A percentile compares a stretch with the other conserved stretches of the same genome.
Evolutionary conservation across 2,329 filamentous ascomycete genomes (phyloP).

Genomic region (Stemphylium vesicarium): DNA sequence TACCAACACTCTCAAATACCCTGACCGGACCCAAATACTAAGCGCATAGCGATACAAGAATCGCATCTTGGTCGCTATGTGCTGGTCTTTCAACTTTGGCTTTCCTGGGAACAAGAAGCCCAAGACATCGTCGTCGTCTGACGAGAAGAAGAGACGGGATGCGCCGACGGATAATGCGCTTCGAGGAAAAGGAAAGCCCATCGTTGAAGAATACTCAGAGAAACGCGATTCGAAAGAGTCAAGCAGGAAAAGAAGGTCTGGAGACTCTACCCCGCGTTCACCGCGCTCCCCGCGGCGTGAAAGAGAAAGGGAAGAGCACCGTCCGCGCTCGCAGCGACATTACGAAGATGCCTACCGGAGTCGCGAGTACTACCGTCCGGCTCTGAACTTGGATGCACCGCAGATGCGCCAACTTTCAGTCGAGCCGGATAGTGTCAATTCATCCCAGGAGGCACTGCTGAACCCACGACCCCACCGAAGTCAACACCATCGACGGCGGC

Average conservation of each 20-base stretch:
- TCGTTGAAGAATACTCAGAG: constrained; percentile 36
- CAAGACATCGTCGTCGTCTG: constrained; percentile 33
- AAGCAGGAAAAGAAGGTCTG: constrained; percentile 33
- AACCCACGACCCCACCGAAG: constrained; percentile 47
- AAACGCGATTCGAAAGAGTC: constrained; percentile 41
- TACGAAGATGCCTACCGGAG: constrained; percentile 23
- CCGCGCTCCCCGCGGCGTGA: constrained; percentile 33
- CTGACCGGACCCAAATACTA: constrained; percentile 20
- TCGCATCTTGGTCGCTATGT: constrained; percentile 42
- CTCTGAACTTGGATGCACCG: constrained; percentile 36
- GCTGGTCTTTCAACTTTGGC: constrained; percentile 46
- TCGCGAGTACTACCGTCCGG: constrained; percentile 28
- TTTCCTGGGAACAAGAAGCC: constrained; percentile 40
- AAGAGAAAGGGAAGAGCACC: constrained; percentile 29
- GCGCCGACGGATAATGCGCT: constrained; percentile 29
- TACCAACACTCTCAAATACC: constrained; percentile 15
- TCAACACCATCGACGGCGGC: constrained; percentile 39
- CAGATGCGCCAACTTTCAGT: constrained; percentile 39
- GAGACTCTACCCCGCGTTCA: constrained; percentile 24
- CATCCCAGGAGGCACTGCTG: constrained; percentile 45
- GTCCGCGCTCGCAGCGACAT: constrained; percentile 26
- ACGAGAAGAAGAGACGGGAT: constrained; percentile 41
- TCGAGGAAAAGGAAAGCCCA: constrained; percentile 30
- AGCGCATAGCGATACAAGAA: constrained; percentile 38
- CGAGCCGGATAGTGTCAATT: constrained; percentile 31